Evolutionary conservation across 2,329 filamentous ascomycete genomes (phyloP).

Genomic region (Fusarium sp.): DNA sequence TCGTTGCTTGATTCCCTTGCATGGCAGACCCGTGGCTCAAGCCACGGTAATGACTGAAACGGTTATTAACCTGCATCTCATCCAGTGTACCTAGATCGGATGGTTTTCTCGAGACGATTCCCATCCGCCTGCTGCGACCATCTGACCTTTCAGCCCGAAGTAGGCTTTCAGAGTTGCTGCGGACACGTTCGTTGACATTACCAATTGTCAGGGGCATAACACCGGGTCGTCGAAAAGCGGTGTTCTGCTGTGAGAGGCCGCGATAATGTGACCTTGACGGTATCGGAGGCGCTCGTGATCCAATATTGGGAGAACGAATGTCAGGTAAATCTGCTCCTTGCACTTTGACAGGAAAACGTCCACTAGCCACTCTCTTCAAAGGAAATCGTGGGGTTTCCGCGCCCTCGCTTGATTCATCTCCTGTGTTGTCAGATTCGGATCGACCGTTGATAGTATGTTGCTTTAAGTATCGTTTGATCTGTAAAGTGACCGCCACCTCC

Average conservation of each 20-base stretch:
- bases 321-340: conserved; percentile 77
- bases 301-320: conserved; percentile 73
- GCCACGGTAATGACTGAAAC: conserved; percentile 74
- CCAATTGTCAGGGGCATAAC: conserved; percentile 77
- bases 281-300: conserved; percentile 76
- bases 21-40: conserved; percentile 77
- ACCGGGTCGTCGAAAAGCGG: conserved; percentile 73
- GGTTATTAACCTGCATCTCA: conserved; percentile 70
- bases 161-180: conserved; percentile 73
- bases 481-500: conserved; percentile 68
- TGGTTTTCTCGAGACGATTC: conserved; percentile 68
- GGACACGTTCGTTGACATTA: conserved; percentile 74
- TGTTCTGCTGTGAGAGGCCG: conserved; percentile 75
- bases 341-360: conserved; percentile 76
- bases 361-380: conserved; percentile 70
- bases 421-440: conserved; percentile 65
- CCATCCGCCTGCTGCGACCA: conserved; percentile 71
- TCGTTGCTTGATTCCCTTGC: conserved; percentile 60
- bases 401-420: conserved; percentile 76
- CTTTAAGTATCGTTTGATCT: conserved; percentile 71
- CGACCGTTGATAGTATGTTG: conserved; percentile 63
- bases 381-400: conserved; percentile 82
- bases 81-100: conserved; percentile 72
- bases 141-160: conserved; percentile 64
- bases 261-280: conserved; percentile 82